Conservation (phyloP, 2,329 filamentous ascomycete genomes). For the Phialocephala sp. region DNA sequence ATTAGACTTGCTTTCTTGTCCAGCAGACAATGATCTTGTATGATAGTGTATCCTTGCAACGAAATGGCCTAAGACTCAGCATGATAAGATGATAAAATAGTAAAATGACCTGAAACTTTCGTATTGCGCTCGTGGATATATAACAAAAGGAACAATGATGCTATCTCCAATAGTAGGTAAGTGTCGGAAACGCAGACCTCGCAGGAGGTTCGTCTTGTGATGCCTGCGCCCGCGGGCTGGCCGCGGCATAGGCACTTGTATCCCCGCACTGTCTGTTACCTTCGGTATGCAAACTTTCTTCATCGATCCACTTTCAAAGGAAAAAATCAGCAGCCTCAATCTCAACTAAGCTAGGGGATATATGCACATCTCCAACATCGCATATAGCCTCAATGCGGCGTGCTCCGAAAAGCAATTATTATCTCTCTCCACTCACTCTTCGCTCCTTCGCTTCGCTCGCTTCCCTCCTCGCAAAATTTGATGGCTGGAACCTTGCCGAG, state of each 20-base stretch:
- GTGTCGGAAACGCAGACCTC: background rate
- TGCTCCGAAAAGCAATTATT: slow-evolving; percentile 21
- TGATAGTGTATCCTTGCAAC: background rate
- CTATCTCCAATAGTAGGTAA: background rate
- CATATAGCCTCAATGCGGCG: slow-evolving; percentile 14
- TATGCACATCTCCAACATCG: background rate
- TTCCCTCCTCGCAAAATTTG: slow-evolving; percentile 12
- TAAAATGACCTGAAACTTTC: background rate
- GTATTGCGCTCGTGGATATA: background rate
- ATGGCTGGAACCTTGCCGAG: background rate
- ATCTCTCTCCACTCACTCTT: background rate
- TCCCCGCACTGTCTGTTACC: background rate
- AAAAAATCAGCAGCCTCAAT: background rate
- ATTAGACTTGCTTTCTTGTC: background rate
- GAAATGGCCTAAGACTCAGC: background rate
- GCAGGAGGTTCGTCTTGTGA: background rate
- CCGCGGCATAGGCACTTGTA: background rate
- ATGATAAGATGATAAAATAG: background rate
- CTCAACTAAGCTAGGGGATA: background rate
- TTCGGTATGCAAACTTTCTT: background rate
- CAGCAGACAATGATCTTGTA: background rate
- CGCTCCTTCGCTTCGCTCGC: background rate
- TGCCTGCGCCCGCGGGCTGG: background rate
- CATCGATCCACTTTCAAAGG: background rate
- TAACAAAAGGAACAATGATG: background rate